These are phyloP conservation scores for Asclepias syriaca DNA, from an alignment of 257 asterid genomes.

Conservation along the genomic window DNA sequence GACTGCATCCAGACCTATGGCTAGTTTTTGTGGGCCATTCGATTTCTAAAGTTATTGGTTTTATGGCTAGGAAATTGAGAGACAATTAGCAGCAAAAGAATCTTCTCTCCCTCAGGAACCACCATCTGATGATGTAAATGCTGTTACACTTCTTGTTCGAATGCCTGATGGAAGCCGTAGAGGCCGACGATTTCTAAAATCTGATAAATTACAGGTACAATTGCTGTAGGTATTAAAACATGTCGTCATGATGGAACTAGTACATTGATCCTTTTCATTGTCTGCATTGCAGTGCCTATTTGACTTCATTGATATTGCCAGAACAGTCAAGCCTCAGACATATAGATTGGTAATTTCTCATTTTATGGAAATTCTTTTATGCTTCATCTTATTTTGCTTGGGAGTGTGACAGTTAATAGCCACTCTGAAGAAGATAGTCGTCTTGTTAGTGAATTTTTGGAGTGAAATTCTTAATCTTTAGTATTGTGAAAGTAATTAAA, in stretches of 20 bases:
- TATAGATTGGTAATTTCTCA: slow-evolving; percentile 74
- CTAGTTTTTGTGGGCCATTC: neutral
- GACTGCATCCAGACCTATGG: neutral
- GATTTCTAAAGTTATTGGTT: neutral
- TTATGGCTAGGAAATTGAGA: slow-evolving; percentile 63
- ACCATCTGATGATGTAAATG: slow-evolving; percentile 62
- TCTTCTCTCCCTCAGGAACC: slow-evolving; percentile 96
- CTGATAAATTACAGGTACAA: slow-evolving; percentile 84
- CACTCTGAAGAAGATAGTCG: neutral
- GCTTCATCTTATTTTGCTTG: neutral
- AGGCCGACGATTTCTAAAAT: slow-evolving; percentile 88
- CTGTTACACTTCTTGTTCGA: slow-evolving; percentile 84
- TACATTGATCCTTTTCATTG: slow-evolving; percentile 18
- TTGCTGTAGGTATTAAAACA: slow-evolving; percentile 3
- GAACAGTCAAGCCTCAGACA: slow-evolving; percentile 76
- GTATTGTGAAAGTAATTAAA: neutral
- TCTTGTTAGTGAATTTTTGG: neutral
- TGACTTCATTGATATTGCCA: slow-evolving; percentile 81
- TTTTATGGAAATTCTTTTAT: neutral
- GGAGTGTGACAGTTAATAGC: neutral
- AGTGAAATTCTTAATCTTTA: neutral
- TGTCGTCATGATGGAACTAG: neutral
- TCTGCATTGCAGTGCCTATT: slow-evolving; percentile 58
- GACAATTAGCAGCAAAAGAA: slow-evolving; percentile 87
- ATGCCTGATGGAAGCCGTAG: slow-evolving; percentile 96